phyloP scores from a whole-genome alignment of 2,329 filamentous ascomycete genomes.

The Pseudogymnoascus sp. region DNA sequence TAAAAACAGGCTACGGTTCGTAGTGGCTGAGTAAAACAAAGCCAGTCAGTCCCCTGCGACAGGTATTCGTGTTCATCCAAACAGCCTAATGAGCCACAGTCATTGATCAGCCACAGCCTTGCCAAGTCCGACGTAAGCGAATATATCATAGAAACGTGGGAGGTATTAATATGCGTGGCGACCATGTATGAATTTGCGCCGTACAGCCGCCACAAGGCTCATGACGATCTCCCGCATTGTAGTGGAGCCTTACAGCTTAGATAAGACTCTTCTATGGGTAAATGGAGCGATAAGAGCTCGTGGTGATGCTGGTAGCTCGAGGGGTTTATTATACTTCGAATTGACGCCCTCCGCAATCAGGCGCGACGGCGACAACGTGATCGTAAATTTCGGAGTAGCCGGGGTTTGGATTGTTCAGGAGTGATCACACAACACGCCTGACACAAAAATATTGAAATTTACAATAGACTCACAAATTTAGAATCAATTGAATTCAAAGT shows the following conservation, averaged over 20 bases:
- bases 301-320: too few relatives aligned
- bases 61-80: background rate
- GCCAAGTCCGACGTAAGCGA: background rate
- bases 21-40: background rate
- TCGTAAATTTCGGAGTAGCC: too few relatives aligned
- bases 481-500: too few relatives aligned
- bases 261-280: too few relatives aligned
- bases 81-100: background rate
- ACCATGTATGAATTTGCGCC: slow-evolving; percentile 4
- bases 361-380: too few relatives aligned
- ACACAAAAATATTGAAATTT: too few relatives aligned
- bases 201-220: background rate
- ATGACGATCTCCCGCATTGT: background rate
- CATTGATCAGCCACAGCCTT: background rate
- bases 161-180: background rate
- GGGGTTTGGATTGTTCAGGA: too few relatives aligned
- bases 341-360: too few relatives aligned
- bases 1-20: background rate
- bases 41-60: background rate
- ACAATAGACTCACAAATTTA: too few relatives aligned
- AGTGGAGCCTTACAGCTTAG: slow-evolving; percentile 4
- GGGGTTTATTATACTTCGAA: too few relatives aligned
- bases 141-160: background rate
- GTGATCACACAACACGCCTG: too few relatives aligned
- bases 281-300: too few relatives aligned